Evolutionary conservation across 2,329 filamentous ascomycete genomes (phyloP), one percentile per base, ranked within the genome.

Genomic region (Colletotrichum theobromicola): DNA sequence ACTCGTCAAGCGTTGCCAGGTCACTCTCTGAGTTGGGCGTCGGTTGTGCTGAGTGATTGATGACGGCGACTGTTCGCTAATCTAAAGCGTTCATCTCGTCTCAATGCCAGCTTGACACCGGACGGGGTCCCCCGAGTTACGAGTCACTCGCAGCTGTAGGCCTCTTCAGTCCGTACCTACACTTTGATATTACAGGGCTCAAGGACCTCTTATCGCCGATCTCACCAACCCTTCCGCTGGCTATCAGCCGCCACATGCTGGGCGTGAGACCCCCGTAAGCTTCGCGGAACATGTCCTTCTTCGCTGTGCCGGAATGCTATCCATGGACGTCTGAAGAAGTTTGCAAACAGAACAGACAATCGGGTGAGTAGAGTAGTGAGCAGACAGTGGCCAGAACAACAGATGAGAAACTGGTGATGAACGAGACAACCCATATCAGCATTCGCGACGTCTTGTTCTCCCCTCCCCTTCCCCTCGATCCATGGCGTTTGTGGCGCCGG

Each of bases 401-500:
- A 60, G 28, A 26, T 18, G 63, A 53, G n/a, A 7, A 50, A 50
- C 67, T 34, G 35, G 12, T n/a, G 35, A 5, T 15, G 26, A 21
- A 34, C 18, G n/a, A 55, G 50, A 34, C 46, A 21, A 35, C 24
- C 42, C 42, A 50, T 21, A 21, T 63, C n/a, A 37, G 26, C 37
- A 53, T 18, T 15, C n/a, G 15, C 53, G 58, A 32, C 58, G 50
- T 64, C 42, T 28, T 65, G 46, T 37, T 65, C 46, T 61, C 46
- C 67, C 60, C 57, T 53, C 24, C 24, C 24, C 34, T 30, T 37
- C 46, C 37, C 21, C 21, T 58, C 42, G 57, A 63, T 72, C 62
- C 46, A 55, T 63, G 46, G 68, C 61, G 62, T 58, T 74, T 53
- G 72, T 67, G 63, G 67, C 67, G 71, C 57, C 32, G 37, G 57